These are phyloP conservation scores for Aureobasidium sp. DNA, from an alignment of 2,329 filamentous ascomycete species.

Conservation along the genomic window DNA sequence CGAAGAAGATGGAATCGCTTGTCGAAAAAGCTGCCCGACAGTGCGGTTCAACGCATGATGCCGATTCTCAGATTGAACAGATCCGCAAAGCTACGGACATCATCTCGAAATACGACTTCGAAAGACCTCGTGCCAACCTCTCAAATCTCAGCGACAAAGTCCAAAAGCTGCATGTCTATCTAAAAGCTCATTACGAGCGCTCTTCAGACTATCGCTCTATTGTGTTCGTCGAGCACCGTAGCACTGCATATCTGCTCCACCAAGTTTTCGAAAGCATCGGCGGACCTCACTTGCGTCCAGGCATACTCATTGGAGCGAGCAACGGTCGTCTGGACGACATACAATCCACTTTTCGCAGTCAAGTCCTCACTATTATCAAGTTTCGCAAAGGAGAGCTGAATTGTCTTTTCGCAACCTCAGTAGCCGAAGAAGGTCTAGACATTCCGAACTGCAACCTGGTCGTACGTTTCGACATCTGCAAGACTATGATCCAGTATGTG, in stretches of 20 bases:
- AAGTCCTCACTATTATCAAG: conserved; percentile 64
- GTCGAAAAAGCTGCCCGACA: conserved; percentile 33
- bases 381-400: conserved; percentile 55
- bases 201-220: conserved; percentile 63
- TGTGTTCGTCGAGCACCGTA: conserved; percentile 74
- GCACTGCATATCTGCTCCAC: conserved; percentile 67
- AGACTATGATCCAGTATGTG: conserved; percentile 88
- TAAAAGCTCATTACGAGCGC: conserved; percentile 57
- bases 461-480: conserved; percentile 75
- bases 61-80: conserved; percentile 46
- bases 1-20: conserved; percentile 54
- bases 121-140: conserved; percentile 1
- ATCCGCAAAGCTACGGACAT: conserved; percentile 52
- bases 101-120: not conserved
- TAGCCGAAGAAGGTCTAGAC: conserved; percentile 60
- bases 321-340: conserved; percentile 37
- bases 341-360: conserved; percentile 63
- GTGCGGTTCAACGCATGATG: conserved; percentile 5
- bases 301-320: conserved; percentile 58
- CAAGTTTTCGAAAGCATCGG: conserved; percentile 57
- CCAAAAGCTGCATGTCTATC: conserved; percentile 50
- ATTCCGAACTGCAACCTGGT: conserved; percentile 62
- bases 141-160: conserved; percentile 66
- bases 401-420: conserved; percentile 57
- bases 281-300: conserved; percentile 53